Evolutionary conservation across 192 early-diverging fungal species (phyloP).

Genomic region (Coemansia umbellata): DNA sequence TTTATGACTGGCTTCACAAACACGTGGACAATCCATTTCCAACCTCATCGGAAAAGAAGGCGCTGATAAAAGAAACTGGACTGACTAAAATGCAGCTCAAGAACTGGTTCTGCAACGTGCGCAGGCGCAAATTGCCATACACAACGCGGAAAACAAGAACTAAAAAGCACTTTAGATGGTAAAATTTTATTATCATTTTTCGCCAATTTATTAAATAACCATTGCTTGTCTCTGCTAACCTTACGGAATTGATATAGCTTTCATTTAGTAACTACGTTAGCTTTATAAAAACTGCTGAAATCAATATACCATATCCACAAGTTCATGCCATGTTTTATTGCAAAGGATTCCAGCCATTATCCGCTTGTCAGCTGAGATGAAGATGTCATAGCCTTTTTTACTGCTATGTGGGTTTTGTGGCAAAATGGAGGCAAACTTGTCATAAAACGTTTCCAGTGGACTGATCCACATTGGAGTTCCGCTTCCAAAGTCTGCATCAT

Average conservation of each 20-base stretch:
- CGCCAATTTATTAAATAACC: too few species aligned
- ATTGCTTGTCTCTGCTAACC: too few species aligned
- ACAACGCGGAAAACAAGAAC: conserved; percentile 12
- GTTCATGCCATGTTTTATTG: conserved; percentile 13
- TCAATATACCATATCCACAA: too few species aligned
- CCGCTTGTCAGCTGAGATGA: conserved; percentile 2
- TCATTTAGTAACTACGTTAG: too few species aligned
- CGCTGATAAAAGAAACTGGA: conserved; percentile 27
- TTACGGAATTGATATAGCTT: too few species aligned
- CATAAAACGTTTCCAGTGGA: background rate
- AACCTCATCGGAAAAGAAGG: conserved; percentile 17
- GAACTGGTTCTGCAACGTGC: conserved; percentile 49
- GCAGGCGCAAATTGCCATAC: conserved; percentile 27
- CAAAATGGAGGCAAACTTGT: conserved; percentile 9
- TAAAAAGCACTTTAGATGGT: too few species aligned
- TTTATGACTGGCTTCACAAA: conserved; percentile 20
- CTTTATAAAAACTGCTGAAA: too few species aligned
- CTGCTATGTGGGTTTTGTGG: background rate
- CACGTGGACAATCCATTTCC: conserved; percentile 28
- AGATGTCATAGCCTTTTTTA: conserved; percentile 19
- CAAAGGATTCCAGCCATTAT: conserved; percentile 7
- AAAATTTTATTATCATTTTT: too few species aligned
- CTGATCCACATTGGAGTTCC: conserved; percentile 16
- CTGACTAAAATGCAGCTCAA: conserved; percentile 47
- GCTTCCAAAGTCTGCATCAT: conserved; percentile 18